phyloP scores from a whole-genome alignment of 345 rosid species.

The Acer campestre region DNA sequence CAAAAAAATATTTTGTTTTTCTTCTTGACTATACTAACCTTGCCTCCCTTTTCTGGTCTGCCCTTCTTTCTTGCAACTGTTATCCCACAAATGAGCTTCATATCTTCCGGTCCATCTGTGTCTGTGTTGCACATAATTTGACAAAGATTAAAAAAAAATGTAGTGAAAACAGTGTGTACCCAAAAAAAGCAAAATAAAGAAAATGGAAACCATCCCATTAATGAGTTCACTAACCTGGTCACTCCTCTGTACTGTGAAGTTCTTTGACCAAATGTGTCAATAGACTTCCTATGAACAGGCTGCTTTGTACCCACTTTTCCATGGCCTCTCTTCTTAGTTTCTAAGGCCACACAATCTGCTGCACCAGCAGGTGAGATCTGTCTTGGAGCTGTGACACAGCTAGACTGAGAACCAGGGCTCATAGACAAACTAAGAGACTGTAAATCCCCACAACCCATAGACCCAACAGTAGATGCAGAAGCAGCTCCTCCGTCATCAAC shows the following conservation, averaged over 20 bases:
- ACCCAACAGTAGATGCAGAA: conserved; percentile 25
- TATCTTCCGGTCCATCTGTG: conserved; percentile 91
- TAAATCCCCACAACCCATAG: conserved; percentile 50
- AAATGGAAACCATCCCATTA: not conserved
- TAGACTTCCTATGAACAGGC: conserved; percentile 78
- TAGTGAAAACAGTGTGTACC: no score
- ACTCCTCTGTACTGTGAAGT: conserved; percentile 90
- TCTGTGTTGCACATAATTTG: conserved; percentile 36
- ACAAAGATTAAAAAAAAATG: not conserved
- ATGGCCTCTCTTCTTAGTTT: conserved; percentile 61
- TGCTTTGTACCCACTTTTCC: conserved; percentile 59
- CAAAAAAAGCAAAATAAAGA: not conserved
- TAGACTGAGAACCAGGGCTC: conserved; percentile 74
- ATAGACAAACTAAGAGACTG: conserved; percentile 62
- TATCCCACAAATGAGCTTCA: conserved; percentile 91
- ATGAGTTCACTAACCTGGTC: conserved; percentile 49
- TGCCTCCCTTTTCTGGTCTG: conserved; percentile 91
- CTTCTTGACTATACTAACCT: conserved; percentile 55
- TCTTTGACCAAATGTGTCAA: conserved; percentile 84
- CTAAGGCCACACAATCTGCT: conserved; percentile 39
- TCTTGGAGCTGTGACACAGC: conserved; percentile 55
- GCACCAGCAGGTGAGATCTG: conserved; percentile 47
- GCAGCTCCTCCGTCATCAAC: conserved; percentile 31
- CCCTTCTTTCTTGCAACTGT: conserved; percentile 91
- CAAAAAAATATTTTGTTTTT: conserved; percentile 19